Conservation (phyloP, 208 protist genomes). For the Wallacemonas sp. region DNA sequence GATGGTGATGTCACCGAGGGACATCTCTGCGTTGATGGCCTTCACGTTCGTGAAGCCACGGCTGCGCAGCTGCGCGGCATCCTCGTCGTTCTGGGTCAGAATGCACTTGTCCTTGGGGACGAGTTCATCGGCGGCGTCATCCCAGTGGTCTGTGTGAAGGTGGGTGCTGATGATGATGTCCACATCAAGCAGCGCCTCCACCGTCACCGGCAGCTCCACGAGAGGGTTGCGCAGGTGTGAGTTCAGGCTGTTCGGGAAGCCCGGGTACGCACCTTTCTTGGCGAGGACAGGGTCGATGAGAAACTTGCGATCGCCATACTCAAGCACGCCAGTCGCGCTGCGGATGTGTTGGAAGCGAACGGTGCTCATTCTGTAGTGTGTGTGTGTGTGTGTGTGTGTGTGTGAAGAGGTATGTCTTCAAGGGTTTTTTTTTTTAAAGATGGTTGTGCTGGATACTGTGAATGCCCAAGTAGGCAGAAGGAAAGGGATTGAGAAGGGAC, state of each 20-base stretch:
- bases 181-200: conserved; percentile 17
- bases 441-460: too few species aligned
- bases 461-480: too few species aligned
- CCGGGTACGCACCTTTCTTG: conserved; percentile 20
- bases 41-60: conserved; percentile 24
- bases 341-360: conserved; percentile 1
- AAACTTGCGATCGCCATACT: background rate
- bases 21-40: conserved; percentile 6
- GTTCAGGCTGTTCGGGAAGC: conserved; percentile 22
- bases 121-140: conserved; percentile 14
- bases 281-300: conserved; percentile 22
- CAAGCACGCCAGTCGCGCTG: conserved; percentile 1
- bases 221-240: conserved; percentile 24
- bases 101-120: conserved; percentile 16
- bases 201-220: conserved; percentile 19
- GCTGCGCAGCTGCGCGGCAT: conserved; percentile 9
- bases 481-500: too few species aligned
- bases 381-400: background rate
- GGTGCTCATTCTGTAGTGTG: background rate
- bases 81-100: conserved; percentile 14
- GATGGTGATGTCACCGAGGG: conserved; percentile 16
- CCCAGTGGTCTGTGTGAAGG: conserved; percentile 23
- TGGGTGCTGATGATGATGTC: conserved; percentile 22
- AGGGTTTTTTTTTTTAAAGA: background rate
- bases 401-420: background rate